Evolutionary conservation across 2,329 filamentous ascomycete species (phyloP), one percentile per base, ranked within the genome.

Genomic region (Pseudocercospora fuligena): DNA sequence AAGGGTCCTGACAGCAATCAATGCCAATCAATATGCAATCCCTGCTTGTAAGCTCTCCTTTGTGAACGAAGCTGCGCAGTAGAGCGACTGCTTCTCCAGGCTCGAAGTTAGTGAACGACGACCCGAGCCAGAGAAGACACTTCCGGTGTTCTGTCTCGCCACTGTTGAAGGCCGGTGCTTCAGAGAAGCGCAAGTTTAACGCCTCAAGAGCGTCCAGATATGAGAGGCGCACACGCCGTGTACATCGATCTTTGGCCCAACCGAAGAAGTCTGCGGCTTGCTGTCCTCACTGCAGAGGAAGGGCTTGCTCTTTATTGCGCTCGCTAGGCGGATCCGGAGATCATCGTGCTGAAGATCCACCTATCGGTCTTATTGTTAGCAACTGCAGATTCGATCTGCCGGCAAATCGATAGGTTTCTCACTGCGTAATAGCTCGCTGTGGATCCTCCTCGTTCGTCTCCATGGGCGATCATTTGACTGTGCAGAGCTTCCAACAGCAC

Each of bases 1-100:
- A 6, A 12, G 19, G 47, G 14, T 51, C 47, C n/a, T 51, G 47
- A 25, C 47, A 51, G 23, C 47, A 19, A 25, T 51, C 47, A 19
- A 51, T 51, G 47, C 47, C 47, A 19, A 51, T 27, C 14, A 51
- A 19, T 51, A 51, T 51, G 47, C 47, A 51, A 51, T 51, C 47
- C 21, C 47, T 19, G n/a, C 5, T 16, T 2, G 9, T 19, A 25
- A 51, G 47, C 19, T 16, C 19, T 19, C 21, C 47, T 16, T 7
- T 19, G 23, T 51, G 6, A 5, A 25, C 47, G 23, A 51, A 51
- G 19, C n/a, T 51, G 47, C 47, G 47, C 47, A 51, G 23, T 19
- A 51, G 47, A 23, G 47, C 19, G 47, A 51, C 47, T 19, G 47
- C 47, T 25, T 16, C 47, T 51, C n/a, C 47, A 25, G 47, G 47